Percentiles rank a stretch among this genome's conserved stretches.
Evolutionary conservation across 192 early-diverging fungal species (phyloP).

Genomic region (Cladochytrium replicatum): DNA sequence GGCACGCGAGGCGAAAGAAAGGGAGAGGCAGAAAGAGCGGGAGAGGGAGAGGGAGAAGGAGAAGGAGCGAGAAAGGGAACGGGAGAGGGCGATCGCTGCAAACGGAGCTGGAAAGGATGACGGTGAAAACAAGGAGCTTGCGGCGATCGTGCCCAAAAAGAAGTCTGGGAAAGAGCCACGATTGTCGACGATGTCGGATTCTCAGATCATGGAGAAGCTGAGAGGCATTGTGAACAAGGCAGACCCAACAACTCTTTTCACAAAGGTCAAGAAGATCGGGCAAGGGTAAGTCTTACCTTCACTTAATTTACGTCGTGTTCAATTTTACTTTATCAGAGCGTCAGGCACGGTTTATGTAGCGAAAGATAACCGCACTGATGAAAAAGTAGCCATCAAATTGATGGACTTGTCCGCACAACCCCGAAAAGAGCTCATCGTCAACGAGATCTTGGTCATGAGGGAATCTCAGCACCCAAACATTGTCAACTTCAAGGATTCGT

Average conservation of each 20-base stretch:
- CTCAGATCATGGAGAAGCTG: slow-evolving; percentile 91
- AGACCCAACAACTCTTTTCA: slow-evolving; percentile 83
- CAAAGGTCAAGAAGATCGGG: slow-evolving; percentile 91
- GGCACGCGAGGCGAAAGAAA: too few relatives aligned
- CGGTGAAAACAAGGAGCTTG: too few relatives aligned
- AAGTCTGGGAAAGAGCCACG: slow-evolving; percentile 56
- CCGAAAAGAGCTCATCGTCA: slow-evolving; percentile 50
- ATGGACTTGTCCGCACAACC: slow-evolving; percentile 48
- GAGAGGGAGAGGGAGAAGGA: slow-evolving; percentile 17
- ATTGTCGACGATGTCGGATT: slow-evolving; percentile 79
- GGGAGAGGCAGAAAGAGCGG: too few relatives aligned
- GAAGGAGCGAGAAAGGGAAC: slow-evolving; percentile 12
- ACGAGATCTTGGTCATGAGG: slow-evolving; percentile 84
- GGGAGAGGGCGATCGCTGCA: slow-evolving; percentile 18
- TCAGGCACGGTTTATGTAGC: slow-evolving; percentile 98
- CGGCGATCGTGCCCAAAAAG: too few relatives aligned
- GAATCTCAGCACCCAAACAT: slow-evolving; percentile 84
- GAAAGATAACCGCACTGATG: slow-evolving; percentile 35
- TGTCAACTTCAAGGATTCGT: slow-evolving; percentile 93
- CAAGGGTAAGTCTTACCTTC: slow-evolving; percentile 80
- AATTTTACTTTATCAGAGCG: too few relatives aligned
- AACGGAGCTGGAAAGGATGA: too few relatives aligned
- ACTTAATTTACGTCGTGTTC: too few relatives aligned
- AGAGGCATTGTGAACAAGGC: slow-evolving; percentile 77
- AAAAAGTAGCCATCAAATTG: slow-evolving; percentile 49